Conservation (phyloP, 495 filamentous ascomycete species). For the Staphylotrichum longicolle region DNA sequence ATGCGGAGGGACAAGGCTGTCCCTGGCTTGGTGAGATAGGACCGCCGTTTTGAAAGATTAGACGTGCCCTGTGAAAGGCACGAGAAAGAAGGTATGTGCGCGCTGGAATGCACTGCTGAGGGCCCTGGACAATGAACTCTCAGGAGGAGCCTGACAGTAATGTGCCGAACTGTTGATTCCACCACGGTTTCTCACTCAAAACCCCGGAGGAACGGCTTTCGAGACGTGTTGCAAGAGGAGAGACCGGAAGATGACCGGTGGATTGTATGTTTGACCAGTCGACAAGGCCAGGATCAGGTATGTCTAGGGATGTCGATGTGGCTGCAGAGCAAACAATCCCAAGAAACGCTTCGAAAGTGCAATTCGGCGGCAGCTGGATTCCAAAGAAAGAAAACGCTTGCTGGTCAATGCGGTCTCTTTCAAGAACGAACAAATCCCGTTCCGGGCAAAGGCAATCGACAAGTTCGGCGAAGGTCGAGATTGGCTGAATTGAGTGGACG, state of each 20-base stretch:
- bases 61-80: slow-evolving; percentile 53
- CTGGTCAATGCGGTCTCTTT: slow-evolving; percentile 25
- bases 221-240: background rate
- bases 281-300: background rate
- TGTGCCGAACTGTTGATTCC: background rate
- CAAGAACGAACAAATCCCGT: background rate
- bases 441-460: slow-evolving; percentile 26
- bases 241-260: background rate
- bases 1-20: slow-evolving; percentile 74
- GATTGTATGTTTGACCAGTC: background rate
- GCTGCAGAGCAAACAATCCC: slow-evolving; percentile 9
- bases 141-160: background rate
- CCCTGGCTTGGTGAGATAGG: slow-evolving; percentile 63
- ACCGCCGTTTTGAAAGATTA: slow-evolving; percentile 67
- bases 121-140: slow-evolving; percentile 1
- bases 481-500: slow-evolving; percentile 14
- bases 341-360: slow-evolving; percentile 5
- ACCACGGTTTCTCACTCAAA: background rate
- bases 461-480: slow-evolving; percentile 16
- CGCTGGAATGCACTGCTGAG: slow-evolving; percentile 26
- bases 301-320: background rate
- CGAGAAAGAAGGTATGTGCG: slow-evolving; percentile 31
- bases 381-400: slow-evolving; percentile 32
- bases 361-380: slow-evolving; percentile 16
- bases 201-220: background rate